These are phyloP conservation scores for Phaffomyces opuntiae DNA, from an alignment of 805 yeast species.

Conservation along the genomic window DNA sequence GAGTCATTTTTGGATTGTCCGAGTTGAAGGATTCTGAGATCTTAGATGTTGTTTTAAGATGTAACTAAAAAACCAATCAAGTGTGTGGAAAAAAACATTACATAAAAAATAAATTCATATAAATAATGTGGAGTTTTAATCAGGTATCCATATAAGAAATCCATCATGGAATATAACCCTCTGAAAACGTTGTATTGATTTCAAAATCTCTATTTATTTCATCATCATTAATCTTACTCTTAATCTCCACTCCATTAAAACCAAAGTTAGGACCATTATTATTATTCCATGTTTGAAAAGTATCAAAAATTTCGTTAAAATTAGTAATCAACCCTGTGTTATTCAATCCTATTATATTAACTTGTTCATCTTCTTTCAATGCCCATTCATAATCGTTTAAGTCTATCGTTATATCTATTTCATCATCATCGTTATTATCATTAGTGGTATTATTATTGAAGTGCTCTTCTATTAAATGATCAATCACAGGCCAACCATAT, in stretches of 20 bases:
- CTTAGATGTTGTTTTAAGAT: constrained; percentile 30
- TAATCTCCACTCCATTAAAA: no score
- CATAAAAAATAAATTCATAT: no score
- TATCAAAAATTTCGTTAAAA: constrained; percentile 51
- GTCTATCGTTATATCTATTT: constrained; percentile 12
- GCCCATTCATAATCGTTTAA: constrained; percentile 7
- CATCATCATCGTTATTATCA: neutral
- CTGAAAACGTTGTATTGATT: neutral
- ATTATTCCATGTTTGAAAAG: constrained; percentile 28
- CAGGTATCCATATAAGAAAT: no score
- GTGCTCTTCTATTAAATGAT: constrained; percentile 59
- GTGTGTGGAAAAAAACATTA: no score
- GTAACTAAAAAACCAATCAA: no score
- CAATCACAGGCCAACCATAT: constrained; percentile 78
- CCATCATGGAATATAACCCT: constrained; percentile 7
- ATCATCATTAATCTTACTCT: neutral
- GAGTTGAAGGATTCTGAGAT: constrained; percentile 27
- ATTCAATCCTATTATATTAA: constrained; percentile 44
- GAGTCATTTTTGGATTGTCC: constrained; percentile 12
- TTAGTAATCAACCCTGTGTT: constrained; percentile 67
- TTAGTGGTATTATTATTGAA: constrained; percentile 27
- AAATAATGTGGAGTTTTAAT: neutral
- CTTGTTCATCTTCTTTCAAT: constrained; percentile 26
- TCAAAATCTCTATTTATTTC: constrained; percentile 1
- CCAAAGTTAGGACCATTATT: neutral